These are phyloP conservation scores for Vitis hybrid DNA, from an alignment of 177 flowering plant species.

Conservation along the genomic window DNA sequence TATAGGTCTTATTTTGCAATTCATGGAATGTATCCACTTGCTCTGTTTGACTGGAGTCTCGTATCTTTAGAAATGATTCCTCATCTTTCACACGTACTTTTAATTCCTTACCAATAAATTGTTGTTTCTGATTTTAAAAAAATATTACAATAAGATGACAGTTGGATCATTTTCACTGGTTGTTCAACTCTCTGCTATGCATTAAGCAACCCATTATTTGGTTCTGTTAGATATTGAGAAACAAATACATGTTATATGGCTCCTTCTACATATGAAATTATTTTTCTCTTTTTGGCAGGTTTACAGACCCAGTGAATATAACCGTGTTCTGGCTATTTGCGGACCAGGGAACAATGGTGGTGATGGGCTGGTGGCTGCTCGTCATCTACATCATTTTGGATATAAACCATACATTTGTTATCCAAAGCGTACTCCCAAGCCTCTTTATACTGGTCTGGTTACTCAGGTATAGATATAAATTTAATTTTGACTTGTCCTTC, in stretches of 20 bases:
- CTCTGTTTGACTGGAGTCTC: no score
- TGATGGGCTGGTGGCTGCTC: constrained; percentile 98
- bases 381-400: constrained; percentile 93
- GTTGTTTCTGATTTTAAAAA: no score
- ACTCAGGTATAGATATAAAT: constrained; percentile 59
- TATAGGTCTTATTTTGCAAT: no score
- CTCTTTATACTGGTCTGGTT: constrained; percentile 79
- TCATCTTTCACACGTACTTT: no score
- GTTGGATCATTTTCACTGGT: no score
- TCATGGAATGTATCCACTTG: no score
- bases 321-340: constrained; percentile 80
- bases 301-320: constrained; percentile 60
- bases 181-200: no score
- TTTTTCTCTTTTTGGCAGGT: constrained; percentile 44
- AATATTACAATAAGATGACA: no score
- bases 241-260: background rate
- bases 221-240: background rate
- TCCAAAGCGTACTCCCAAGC: constrained; percentile 80
- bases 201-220: no score
- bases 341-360: constrained; percentile 99
- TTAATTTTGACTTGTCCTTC: constrained; percentile 1
- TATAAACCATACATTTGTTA: constrained; percentile 79
- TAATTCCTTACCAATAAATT: no score
- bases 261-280: background rate
- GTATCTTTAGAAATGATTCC: no score